These are phyloP conservation scores for Glycine soja DNA, from an alignment of 306 rosid genomes.

Conservation along the genomic window DNA sequence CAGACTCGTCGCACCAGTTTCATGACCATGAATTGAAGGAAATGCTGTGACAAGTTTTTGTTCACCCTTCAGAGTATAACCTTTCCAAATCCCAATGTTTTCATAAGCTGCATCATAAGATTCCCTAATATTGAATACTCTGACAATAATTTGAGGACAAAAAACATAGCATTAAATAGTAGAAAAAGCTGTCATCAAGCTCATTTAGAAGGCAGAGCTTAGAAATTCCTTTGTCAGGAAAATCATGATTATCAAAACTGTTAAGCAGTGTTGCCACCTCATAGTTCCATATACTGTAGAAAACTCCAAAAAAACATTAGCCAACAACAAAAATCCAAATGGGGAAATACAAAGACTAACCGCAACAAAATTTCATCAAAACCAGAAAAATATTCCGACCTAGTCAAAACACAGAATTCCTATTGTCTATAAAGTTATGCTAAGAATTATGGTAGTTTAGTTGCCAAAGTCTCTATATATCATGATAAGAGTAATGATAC, in stretches of 20 bases:
- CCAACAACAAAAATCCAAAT: conserved; percentile 33
- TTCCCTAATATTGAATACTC: conserved; percentile 38
- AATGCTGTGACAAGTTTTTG: conserved; percentile 96
- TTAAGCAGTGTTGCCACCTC: conserved; percentile 79
- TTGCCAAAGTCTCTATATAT: conserved; percentile 7
- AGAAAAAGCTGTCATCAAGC: conserved; percentile 77
- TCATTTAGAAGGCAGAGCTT: conserved; percentile 93
- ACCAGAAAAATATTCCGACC: neutral
- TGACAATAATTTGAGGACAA: conserved; percentile 4
- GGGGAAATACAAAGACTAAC: conserved; percentile 1
- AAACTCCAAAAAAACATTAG: conserved; percentile 36
- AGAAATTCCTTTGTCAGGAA: conserved; percentile 89
- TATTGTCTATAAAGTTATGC: neutral
- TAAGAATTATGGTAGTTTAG: neutral
- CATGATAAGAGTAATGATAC: no score
- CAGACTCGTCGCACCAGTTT: conserved; percentile 77
- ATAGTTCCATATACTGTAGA: conserved; percentile 81
- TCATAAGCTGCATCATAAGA: conserved; percentile 72
- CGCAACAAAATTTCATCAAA: conserved; percentile 28
- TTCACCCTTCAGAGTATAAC: conserved; percentile 72
- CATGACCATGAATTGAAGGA: conserved; percentile 86
- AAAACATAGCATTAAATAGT: conserved; percentile 10
- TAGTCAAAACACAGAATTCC: conserved; percentile 1
- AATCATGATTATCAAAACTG: conserved; percentile 87
- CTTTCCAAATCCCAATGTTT: conserved; percentile 91